phyloP scores from a whole-genome alignment of 2,329 filamentous ascomycete genomes.

The Ophiosphaerella korrae region DNA sequence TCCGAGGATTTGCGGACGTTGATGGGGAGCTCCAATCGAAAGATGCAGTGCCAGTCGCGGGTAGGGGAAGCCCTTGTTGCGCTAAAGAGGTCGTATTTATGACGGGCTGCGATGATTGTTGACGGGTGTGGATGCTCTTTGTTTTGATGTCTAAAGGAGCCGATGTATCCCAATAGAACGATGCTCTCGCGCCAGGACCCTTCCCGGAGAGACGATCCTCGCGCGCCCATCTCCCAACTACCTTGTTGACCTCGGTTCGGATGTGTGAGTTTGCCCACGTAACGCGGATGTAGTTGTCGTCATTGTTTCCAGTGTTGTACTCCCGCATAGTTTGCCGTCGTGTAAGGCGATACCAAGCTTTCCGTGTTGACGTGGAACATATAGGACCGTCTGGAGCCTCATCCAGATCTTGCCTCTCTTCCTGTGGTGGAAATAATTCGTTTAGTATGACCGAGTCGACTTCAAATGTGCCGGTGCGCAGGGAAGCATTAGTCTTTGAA shows the following conservation, averaged over 20 bases:
- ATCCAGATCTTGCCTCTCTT: constrained; percentile 7
- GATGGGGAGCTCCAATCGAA: constrained; percentile 45
- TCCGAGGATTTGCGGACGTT: constrained; percentile 23
- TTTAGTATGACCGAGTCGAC: constrained; percentile 29
- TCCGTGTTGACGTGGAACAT: constrained; percentile 41
- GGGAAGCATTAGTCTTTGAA: neutral
- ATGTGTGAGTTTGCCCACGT: constrained; percentile 44
- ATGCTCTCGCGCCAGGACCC: constrained; percentile 39
- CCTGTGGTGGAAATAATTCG: constrained; percentile 31
- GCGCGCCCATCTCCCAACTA: constrained; percentile 42
- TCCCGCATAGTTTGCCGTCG: constrained; percentile 47
- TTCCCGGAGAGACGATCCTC: constrained; percentile 47
- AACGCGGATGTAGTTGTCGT: constrained; percentile 46
- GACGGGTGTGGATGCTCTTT: constrained; percentile 24
- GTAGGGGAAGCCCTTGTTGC: constrained; percentile 26
- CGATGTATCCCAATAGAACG: constrained; percentile 47
- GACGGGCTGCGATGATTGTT: constrained; percentile 26
- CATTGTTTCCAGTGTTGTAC: constrained; percentile 40
- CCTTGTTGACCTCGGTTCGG: constrained; percentile 41
- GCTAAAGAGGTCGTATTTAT: constrained; percentile 20
- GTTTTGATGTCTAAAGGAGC: constrained; percentile 23
- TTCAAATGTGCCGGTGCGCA: neutral
- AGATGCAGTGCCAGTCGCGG: constrained; percentile 28
- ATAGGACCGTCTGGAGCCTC: constrained; percentile 38
- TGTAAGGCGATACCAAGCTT: constrained; percentile 49